Percentiles rank a stretch among this genome's conserved stretches.
Evolutionary conservation across 2,329 filamentous ascomycete genomes (phyloP).

Genomic region (Endothia cerciana): DNA sequence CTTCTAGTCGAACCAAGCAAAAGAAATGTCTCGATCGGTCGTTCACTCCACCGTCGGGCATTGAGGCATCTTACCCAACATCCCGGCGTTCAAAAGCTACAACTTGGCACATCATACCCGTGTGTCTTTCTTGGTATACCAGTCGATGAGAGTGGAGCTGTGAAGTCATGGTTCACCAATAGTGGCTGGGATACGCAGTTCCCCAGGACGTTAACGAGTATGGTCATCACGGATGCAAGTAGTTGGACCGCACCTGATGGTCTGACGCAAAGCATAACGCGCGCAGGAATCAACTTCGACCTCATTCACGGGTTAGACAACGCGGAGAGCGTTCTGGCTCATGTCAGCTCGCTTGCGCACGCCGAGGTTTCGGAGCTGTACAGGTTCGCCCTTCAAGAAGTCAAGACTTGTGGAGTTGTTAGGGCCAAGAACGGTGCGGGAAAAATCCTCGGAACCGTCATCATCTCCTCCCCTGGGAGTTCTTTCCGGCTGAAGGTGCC

Average conservation of each 20-base stretch:
- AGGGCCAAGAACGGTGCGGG: slow-evolving; percentile 74
- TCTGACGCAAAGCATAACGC: slow-evolving; percentile 72
- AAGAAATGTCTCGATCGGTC: slow-evolving; percentile 86
- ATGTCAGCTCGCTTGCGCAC: slow-evolving; percentile 74
- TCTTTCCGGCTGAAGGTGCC: slow-evolving; percentile 72
- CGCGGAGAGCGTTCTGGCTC: slow-evolving; percentile 71
- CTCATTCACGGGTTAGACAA: slow-evolving; percentile 81
- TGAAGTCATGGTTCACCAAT: slow-evolving; percentile 83
- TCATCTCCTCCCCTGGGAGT: slow-evolving; percentile 75
- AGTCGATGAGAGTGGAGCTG: slow-evolving; percentile 48
- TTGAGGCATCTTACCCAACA: slow-evolving; percentile 73
- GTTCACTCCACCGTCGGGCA: slow-evolving; percentile 85
- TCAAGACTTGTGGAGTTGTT: slow-evolving; percentile 77
- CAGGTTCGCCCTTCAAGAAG: slow-evolving; percentile 71
- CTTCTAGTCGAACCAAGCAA: slow-evolving; percentile 89
- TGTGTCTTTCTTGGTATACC: slow-evolving; percentile 88
- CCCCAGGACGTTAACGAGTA: slow-evolving; percentile 62
- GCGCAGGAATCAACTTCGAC: slow-evolving; percentile 78
- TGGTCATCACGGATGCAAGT: slow-evolving; percentile 73
- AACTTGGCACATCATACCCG: slow-evolving; percentile 79
- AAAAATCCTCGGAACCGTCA: slow-evolving; percentile 75
- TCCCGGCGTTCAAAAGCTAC: slow-evolving; percentile 75
- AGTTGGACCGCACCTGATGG: slow-evolving; percentile 78
- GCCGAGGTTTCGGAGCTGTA: slow-evolving; percentile 82
- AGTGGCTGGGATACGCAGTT: slow-evolving; percentile 81